These are phyloP conservation scores for Termitomyces sp. DNA, from an alignment of 768 basidiomycete genomes.

Conservation along the genomic window DNA sequence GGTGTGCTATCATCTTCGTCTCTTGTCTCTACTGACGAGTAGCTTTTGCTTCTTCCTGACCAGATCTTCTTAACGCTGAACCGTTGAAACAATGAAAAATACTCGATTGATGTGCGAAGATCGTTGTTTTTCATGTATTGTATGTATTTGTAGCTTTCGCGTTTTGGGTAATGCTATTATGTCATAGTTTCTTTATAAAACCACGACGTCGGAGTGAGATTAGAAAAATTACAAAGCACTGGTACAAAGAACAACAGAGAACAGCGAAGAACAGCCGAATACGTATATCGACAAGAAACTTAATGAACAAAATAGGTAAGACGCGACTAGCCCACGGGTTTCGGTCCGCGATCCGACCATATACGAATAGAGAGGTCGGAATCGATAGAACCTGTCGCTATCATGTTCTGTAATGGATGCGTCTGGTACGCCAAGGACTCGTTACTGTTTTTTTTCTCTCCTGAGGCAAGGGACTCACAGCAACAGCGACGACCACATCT, in stretches of 20 bases:
- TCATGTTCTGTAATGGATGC: conserved; percentile 82
- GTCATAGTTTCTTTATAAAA: not conserved
- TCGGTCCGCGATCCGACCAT: conserved; percentile 64
- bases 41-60: not conserved
- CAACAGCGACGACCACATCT: conserved; percentile 80
- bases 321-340: conserved; percentile 10
- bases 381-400: conserved; percentile 86
- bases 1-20: conserved; percentile 39
- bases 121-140: conserved; percentile 4
- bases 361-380: conserved; percentile 79
- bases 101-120: not conserved
- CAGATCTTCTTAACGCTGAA: conserved; percentile 27
- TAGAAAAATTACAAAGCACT: conserved; percentile 6
- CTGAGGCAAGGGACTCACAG: conserved; percentile 40
- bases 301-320: not conserved
- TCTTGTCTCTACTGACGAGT: not conserved
- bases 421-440: conserved; percentile 43
- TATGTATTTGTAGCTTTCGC: conserved; percentile 5
- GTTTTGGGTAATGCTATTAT: conserved; percentile 7
- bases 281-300: not conserved
- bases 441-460: not conserved
- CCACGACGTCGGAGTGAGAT: not conserved
- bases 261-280: not conserved
- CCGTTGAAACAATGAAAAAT: conserved; percentile 21
- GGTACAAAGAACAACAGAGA: not conserved